Conservation (phyloP, 2,329 filamentous ascomycete species). For the Annulohypoxylon truncatum region DNA sequence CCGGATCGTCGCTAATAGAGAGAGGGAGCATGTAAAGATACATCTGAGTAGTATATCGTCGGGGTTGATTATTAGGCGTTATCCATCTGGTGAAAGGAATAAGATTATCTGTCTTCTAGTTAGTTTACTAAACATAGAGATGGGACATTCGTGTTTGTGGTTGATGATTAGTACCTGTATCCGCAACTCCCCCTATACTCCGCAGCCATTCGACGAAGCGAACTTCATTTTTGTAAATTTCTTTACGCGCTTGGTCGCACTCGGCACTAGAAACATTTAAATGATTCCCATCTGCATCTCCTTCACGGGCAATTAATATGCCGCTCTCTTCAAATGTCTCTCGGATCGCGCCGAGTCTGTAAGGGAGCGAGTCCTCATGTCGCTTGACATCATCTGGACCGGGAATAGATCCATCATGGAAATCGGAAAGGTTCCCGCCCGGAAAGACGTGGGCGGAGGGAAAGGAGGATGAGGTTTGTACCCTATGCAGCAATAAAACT, state of each 20-base stretch:
- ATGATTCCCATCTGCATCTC: constrained; percentile 60
- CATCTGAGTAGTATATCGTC: constrained; percentile 95
- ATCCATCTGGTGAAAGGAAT: constrained; percentile 93
- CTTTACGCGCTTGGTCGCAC: constrained; percentile 72
- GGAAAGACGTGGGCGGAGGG: constrained; percentile 96
- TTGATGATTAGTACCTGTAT: constrained; percentile 65
- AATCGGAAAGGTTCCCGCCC: constrained; percentile 82
- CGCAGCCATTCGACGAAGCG: constrained; percentile 75
- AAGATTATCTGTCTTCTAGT: constrained; percentile 63
- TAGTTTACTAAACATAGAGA: neutral
- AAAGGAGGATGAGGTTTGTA: constrained; percentile 84
- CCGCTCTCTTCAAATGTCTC: constrained; percentile 98
- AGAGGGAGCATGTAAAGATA: constrained; percentile 90
- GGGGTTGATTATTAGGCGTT: constrained; percentile 77
- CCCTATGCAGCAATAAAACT: constrained; percentile 87
- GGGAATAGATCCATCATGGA: constrained; percentile 76
- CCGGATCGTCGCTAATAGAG: constrained; percentile 38
- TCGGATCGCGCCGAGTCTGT: constrained; percentile 84
- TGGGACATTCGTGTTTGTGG: neutral
- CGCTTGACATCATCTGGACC: constrained; percentile 60
- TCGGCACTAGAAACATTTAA: constrained; percentile 70
- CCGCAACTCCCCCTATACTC: constrained; percentile 68
- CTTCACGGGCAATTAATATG: constrained; percentile 75
- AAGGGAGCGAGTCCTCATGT: constrained; percentile 78
- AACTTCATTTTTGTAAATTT: constrained; percentile 74